Conservation (phyloP, 1,284 basidiomycete species). For the Somion occarium region DNA sequence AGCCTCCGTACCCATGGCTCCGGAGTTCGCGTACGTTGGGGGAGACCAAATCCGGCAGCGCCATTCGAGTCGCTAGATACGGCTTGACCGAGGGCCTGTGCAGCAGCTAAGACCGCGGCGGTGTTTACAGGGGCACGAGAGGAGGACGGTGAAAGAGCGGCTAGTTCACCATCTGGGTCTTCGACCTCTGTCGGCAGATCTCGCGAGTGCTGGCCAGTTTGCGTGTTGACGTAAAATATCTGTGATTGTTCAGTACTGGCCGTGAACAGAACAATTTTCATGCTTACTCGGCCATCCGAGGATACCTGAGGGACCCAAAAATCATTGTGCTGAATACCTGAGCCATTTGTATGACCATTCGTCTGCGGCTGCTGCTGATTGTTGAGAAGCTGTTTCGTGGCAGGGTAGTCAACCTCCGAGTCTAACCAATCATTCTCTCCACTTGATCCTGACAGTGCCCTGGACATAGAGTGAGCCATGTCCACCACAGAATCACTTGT, state of each 20-base stretch:
- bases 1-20: slow-evolving; percentile 78
- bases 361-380: not conserved
- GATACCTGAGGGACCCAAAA: slow-evolving; percentile 80
- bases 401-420: slow-evolving; percentile 17
- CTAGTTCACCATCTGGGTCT: slow-evolving; percentile 55
- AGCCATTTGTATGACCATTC: slow-evolving; percentile 11
- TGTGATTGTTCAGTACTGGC: slow-evolving; percentile 27
- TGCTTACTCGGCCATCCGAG: slow-evolving; percentile 64
- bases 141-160: slow-evolving; percentile 52
- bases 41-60: slow-evolving; percentile 55
- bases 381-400: slow-evolving; percentile 12
- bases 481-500: slow-evolving; percentile 36
- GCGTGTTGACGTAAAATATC: slow-evolving; percentile 93
- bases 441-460: slow-evolving; percentile 32
- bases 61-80: slow-evolving; percentile 23
- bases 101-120: slow-evolving; percentile 38
- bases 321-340: slow-evolving; percentile 55
- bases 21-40: slow-evolving; percentile 55
- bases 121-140: slow-evolving; percentile 40
- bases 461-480: slow-evolving; percentile 46
- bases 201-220: slow-evolving; percentile 82
- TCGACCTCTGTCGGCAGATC: slow-evolving; percentile 79
- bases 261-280: not conserved
- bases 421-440: slow-evolving; percentile 27
- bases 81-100: not conserved